These are phyloP conservation scores for Lepidium sativum DNA, from an alignment of 345 rosid species.

Conservation along the genomic window DNA sequence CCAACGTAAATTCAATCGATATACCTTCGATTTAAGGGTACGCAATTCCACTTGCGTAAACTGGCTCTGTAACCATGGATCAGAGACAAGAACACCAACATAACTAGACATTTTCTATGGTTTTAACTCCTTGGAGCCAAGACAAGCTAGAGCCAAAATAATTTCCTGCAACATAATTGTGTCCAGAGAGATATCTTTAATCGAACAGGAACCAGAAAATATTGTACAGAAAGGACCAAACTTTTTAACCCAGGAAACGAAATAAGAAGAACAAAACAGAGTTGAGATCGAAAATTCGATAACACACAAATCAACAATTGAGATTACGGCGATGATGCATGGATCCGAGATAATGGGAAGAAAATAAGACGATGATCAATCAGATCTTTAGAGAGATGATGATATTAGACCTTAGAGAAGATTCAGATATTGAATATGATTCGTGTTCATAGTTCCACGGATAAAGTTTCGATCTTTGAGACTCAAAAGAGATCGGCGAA, in stretches of 20 bases:
- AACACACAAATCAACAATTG: background rate
- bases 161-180: slow-evolving; percentile 10
- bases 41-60: slow-evolving; percentile 99
- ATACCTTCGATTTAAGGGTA: slow-evolving; percentile 85
- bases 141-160: background rate
- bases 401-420: background rate
- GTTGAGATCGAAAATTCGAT: background rate
- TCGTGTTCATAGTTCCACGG: background rate
- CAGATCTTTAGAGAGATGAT: background rate
- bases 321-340: background rate
- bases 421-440: background rate
- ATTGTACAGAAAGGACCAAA: background rate
- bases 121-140: background rate
- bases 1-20: too few relatives aligned
- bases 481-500: background rate
- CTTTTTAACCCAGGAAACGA: background rate
- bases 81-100: slow-evolving; percentile 88
- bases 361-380: background rate
- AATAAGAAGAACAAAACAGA: background rate
- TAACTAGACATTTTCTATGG: slow-evolving; percentile 61
- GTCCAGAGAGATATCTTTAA: background rate
- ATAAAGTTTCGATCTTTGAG: background rate
- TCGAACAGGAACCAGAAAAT: slow-evolving; percentile 11
- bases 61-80: slow-evolving; percentile 96
- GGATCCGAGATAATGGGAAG: slow-evolving; percentile 3